Base-by-base conservation (phyloP, 306 rosid species). In the Vigna radiata region DNA sequence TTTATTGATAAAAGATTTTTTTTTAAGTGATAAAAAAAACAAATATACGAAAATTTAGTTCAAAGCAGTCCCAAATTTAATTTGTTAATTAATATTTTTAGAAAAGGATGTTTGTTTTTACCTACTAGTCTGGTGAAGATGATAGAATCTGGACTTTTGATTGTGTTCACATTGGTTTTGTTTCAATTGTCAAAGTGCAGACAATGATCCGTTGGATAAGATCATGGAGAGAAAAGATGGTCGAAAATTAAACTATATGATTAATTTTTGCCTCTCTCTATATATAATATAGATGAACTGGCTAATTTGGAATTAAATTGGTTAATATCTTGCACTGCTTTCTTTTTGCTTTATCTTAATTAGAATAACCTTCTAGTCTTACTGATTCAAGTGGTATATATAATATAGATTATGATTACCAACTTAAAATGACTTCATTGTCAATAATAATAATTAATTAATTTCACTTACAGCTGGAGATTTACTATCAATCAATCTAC, bases 151-250 rank as follows among this genome's bases (percentile, higher is more conserved):
- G 10, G 46, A 46, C 29, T 15, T 21, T 25, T 37, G 36, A 18
- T 43, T 43, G 72, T 19, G 59, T 83, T 83, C 80, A 73, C 73
- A 73, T 49, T 83, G 44, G 12, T 8, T 25, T 53, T 27, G 49
- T 56, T 58, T 54, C 18, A 27, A 58, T 66, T 46, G 63, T 67
- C 73, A 47, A 48, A 83, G 47, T 66, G 73, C 3, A 53, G 1
- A 18, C 19, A 37, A 39, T 5, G 70, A 37, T 64, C 48, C 46
- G 1, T 19, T 31, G 46, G 10, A 31, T 2, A 7, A 6, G 23
- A 1, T 64, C 4, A 6, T 12, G 70, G n/a, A 17, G 31, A 63
- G 69, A 36, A 63, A 63, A 61, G 10, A 74, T 50, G 52, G 65
- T 65, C 55, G 13, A 39, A 19, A 31, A 61, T 41, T 9, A 9